Base-by-base conservation (phyloP, 176 grass and related monocot genomes). In the Cenchrus fungigraminus region DNA sequence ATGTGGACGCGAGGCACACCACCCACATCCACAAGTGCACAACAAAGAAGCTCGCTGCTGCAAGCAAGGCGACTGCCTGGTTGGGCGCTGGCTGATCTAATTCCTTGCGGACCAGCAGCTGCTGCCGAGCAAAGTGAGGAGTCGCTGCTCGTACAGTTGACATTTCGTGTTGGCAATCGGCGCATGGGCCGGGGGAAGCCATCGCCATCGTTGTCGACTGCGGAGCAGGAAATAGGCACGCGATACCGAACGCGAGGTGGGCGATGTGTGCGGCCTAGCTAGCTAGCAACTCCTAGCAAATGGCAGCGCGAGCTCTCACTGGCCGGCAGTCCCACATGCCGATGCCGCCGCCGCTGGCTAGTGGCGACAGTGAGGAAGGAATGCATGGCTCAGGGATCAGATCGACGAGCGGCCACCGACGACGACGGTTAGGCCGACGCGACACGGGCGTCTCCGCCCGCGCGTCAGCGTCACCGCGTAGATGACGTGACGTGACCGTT, bases 1-100 rank as follows among this genome's bases (percentile, higher is more conserved):
- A 77, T 58, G 62, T 77, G 83, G 83, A 84, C 2, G 72, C 61
- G 22, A 13, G 13, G 14, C 14, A 59, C 81, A 15, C 70, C 70
- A 37, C 57, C 25, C 29, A 3, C 20, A 0, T 49, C 7, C 6
- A 9, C 12, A 4, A 57, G 17, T 12, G 31, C 73, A 17, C 49
- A 16, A 40, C 37, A 40, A 4, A 4, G 37, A 40, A 12, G 53
- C 9, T 7, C 6, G 11, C 11, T 8, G 13, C 51, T 40, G 37
- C 37, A 40, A 31, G 70, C 72, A 19, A 55, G 45, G 12, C 2
- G 60, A 25, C 31, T 4, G 22, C 14, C 29, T 19, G 77, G 63
- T 66, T 68, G 63, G 46, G 43, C 55, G 6, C 4, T 16, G 44
- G 31, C 31, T 32, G 55, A 17, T 11, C 45, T 37, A 44, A 53